Conservation (phyloP, 495 filamentous ascomycete genomes). For the Penicillium diatomitis region DNA sequence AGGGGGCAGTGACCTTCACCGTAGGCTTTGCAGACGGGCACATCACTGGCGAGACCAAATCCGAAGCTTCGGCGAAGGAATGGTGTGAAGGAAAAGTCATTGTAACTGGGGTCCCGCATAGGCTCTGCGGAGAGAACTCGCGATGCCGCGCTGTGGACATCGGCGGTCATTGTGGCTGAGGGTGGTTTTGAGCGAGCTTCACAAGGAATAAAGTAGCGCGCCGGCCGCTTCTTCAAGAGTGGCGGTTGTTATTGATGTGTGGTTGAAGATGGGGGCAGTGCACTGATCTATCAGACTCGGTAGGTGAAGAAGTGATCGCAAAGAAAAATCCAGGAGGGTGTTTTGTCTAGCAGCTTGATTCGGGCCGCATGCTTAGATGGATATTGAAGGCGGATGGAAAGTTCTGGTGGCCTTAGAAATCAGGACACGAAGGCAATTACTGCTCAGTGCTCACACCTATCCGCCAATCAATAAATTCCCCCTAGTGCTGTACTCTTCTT, state of each 20-base stretch:
- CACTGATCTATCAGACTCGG: no score
- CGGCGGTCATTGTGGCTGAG: conserved; percentile 27
- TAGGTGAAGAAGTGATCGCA: not conserved
- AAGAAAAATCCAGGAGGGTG: not conserved
- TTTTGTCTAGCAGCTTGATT: no score
- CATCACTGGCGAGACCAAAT: conserved; percentile 64
- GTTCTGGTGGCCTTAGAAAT: conserved; percentile 9
- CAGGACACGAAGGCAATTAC: not conserved
- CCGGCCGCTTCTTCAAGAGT: no score
- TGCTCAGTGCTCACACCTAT: conserved; percentile 5
- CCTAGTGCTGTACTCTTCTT: no score
- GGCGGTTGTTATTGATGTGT: no score
- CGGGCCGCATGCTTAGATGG: not conserved
- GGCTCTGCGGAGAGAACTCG: conserved; percentile 30
- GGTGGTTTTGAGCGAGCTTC: not conserved
- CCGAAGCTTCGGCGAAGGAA: conserved; percentile 68
- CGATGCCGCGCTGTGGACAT: conserved; percentile 25
- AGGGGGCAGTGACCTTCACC: conserved; percentile 70
- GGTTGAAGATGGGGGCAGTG: no score
- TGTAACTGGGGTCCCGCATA: conserved; percentile 47
- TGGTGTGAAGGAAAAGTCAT: conserved; percentile 60
- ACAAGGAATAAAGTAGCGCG: no score
- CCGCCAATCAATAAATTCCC: not conserved
- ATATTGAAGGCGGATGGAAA: not conserved
- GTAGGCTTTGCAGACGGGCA: conserved; percentile 74